Conservation (phyloP, 2,329 filamentous ascomycete species). For the Colletotrichum simmondsii region DNA sequence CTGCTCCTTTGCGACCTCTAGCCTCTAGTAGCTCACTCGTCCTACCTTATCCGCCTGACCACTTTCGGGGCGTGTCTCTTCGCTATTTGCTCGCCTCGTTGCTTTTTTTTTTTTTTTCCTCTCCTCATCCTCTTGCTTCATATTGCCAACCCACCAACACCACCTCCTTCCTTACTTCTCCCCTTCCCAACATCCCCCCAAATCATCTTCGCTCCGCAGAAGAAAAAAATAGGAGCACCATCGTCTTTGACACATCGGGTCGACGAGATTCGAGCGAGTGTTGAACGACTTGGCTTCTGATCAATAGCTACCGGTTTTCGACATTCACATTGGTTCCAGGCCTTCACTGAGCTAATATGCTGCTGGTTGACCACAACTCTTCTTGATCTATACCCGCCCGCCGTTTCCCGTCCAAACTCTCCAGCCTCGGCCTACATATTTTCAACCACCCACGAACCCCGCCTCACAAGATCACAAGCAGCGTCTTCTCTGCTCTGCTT, state of each 20-base stretch:
- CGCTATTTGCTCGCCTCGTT: constrained; percentile 30
- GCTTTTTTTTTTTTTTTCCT: constrained; percentile 16
- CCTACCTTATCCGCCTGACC: constrained; percentile 33
- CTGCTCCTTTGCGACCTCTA: constrained; percentile 19
- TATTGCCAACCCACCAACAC: constrained; percentile 17
- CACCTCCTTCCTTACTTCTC: constrained; percentile 9
- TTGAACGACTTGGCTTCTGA: constrained; percentile 15
- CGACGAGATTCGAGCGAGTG: constrained; percentile 27
- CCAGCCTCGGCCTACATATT: neutral
- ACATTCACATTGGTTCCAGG: constrained; percentile 33
- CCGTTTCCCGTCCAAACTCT: constrained; percentile 8
- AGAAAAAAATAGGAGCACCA: constrained; percentile 7
- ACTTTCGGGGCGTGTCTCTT: constrained; percentile 31
- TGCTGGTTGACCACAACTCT: constrained; percentile 30
- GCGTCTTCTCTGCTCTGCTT: neutral
- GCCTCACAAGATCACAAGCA: neutral
- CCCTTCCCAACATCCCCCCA: neutral
- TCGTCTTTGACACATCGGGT: constrained; percentile 23
- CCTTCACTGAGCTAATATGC: constrained; percentile 33
- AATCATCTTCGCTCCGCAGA: neutral
- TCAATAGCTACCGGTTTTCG: neutral
- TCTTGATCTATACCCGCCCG: constrained; percentile 27
- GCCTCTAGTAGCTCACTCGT: constrained; percentile 26
- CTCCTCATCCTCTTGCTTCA: constrained; percentile 9
- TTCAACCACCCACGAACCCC: neutral